phyloP scores from a whole-genome alignment of 169 alveolate genomes.

The Perkinsus olseni region DNA sequence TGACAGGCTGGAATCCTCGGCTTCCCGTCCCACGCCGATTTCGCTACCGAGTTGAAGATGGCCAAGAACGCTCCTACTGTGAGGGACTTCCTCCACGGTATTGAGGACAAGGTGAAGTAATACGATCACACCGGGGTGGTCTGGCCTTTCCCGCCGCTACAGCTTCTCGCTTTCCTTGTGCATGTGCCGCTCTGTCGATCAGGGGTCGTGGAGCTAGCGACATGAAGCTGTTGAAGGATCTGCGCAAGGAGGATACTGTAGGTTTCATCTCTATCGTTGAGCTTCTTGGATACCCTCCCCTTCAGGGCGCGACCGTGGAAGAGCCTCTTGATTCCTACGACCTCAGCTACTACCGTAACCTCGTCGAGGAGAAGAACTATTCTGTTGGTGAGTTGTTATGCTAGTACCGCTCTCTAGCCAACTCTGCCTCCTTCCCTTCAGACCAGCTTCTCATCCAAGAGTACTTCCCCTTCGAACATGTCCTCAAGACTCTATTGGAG shows the following conservation, averaged over 20 bases:
- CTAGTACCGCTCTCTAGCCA: not conserved
- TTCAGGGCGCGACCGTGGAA: not conserved
- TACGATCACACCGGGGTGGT: too few relatives aligned
- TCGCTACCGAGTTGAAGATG: not conserved
- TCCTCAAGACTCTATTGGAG: not conserved
- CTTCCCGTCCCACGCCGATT: not conserved
- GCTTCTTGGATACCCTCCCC: not conserved
- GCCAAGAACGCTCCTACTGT: not conserved
- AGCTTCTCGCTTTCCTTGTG: too few relatives aligned
- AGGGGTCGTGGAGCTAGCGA: not conserved
- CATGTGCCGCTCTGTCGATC: too few relatives aligned
- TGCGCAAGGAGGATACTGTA: not conserved
- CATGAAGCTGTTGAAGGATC: not conserved
- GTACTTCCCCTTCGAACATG: not conserved
- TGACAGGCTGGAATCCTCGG: not conserved
- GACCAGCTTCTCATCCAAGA: not conserved
- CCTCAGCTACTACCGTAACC: not conserved
- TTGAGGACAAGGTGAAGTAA: not conserved
- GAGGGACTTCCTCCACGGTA: not conserved
- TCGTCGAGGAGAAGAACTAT: constrained; percentile 2
- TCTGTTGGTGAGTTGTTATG: not conserved
- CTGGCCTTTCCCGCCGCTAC: too few relatives aligned
- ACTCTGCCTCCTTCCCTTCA: not conserved
- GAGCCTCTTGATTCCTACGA: not conserved
- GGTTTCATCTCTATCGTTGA: not conserved